These are phyloP conservation scores for Coemansia sp. DNA, from an alignment of 192 early-diverging fungal genomes.

Conservation along the genomic window DNA sequence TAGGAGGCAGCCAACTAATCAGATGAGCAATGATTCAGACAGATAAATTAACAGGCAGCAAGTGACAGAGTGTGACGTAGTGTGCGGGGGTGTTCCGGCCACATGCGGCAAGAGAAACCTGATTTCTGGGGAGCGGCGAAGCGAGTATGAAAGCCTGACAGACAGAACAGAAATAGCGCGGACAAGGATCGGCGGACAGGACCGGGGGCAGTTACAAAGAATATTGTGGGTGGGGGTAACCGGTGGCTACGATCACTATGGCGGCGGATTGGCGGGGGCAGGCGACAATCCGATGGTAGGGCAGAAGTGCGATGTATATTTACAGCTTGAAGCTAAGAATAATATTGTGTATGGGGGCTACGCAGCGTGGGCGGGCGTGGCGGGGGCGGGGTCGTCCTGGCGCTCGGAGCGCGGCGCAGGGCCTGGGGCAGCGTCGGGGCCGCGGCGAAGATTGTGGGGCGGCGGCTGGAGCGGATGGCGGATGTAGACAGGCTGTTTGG, in stretches of 20 bases:
- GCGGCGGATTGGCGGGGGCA: not conserved
- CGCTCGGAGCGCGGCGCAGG: not conserved
- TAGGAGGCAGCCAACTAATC: not conserved
- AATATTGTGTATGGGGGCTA: slow-evolving; percentile 1
- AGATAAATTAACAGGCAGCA: not conserved
- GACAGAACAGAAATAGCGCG: not conserved
- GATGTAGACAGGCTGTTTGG: slow-evolving; percentile 23
- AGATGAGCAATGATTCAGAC: not conserved
- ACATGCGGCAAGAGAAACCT: not conserved
- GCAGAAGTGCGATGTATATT: slow-evolving; percentile 5
- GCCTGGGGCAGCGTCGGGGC: slow-evolving; percentile 18
- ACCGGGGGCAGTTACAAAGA: slow-evolving; percentile 9
- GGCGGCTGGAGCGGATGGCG: slow-evolving; percentile 31
- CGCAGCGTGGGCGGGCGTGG: slow-evolving; percentile 8
- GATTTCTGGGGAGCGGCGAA: not conserved
- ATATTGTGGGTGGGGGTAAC: not conserved
- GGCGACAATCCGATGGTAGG: not conserved
- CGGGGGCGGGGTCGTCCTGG: slow-evolving; percentile 6
- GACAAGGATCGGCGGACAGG: not conserved
- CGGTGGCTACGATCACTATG: not conserved
- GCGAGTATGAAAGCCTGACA: not conserved
- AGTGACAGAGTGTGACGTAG: not conserved
- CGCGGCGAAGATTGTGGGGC: slow-evolving; percentile 33
- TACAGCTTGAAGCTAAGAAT: slow-evolving; percentile 17
- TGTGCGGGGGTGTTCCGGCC: not conserved